Conservation (phyloP, 2,329 filamentous ascomycete species). For the Harringtonia aguacate region DNA sequence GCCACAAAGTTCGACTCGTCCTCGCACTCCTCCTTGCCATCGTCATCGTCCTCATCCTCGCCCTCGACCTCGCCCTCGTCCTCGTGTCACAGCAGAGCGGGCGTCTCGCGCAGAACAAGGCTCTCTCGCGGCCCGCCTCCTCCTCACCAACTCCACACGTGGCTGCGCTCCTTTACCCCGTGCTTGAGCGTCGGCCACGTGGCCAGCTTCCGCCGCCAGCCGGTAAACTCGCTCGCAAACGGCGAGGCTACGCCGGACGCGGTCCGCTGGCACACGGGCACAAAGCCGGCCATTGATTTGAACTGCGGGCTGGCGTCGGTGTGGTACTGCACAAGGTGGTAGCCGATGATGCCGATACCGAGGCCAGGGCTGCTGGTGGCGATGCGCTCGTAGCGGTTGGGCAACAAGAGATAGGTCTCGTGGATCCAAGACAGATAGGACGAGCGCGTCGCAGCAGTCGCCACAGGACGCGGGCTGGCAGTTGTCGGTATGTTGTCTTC, state of each 20-base stretch:
- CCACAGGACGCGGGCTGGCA: no score
- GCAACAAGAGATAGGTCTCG: constrained; percentile 11
- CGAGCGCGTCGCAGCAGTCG: no score
- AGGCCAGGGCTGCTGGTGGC: constrained; percentile 14
- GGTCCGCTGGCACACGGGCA: constrained; percentile 7
- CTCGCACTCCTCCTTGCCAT: no score
- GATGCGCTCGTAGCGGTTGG: constrained; percentile 19
- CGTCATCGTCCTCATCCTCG: no score
- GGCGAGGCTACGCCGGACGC: constrained; percentile 5
- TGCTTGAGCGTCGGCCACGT: constrained; percentile 21
- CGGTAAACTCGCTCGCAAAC: constrained; percentile 10
- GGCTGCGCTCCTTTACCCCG: constrained; percentile 12
- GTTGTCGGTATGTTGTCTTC: no score
- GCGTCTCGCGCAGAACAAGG: no score
- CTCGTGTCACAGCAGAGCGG: no score
- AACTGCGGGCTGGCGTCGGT: constrained; percentile 18
- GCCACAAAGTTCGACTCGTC: no score
- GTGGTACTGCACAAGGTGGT: constrained; percentile 19
- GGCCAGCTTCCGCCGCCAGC: constrained; percentile 18
- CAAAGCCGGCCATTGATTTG: constrained; percentile 15
- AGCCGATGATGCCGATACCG: constrained; percentile 17
- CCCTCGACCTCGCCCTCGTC: no score
- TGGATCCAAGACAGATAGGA: constrained; percentile 16
- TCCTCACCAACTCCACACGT: constrained; percentile 12
- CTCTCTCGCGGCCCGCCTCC: no score